Conservation (phyloP, 306 rosid genomes). For the Medicago lupulina region DNA sequence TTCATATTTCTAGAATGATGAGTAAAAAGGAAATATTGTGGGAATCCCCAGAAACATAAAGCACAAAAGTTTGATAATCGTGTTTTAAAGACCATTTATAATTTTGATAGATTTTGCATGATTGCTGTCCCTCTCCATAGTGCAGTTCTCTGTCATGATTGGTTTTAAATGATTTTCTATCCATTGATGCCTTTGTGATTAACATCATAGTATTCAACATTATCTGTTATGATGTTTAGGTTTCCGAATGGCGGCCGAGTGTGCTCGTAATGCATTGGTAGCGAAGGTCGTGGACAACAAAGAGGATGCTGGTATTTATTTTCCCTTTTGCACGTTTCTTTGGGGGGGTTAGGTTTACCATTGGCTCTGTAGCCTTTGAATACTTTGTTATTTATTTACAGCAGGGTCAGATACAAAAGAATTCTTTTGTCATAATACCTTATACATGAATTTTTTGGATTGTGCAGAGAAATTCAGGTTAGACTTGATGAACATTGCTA, state of each 20-base stretch:
- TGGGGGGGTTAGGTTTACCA: neutral
- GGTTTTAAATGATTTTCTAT: conserved; percentile 5
- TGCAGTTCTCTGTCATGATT: neutral
- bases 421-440: conserved; percentile 25
- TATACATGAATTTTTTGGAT: conserved; percentile 25
- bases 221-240: conserved; percentile 55
- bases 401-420: neutral
- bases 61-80: neutral
- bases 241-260: conserved; percentile 94
- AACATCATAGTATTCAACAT: conserved; percentile 20
- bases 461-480: conserved; percentile 81
- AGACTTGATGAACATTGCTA: conserved; percentile 95
- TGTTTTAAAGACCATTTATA: conserved; percentile 6
- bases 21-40: neutral
- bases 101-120: conserved; percentile 19
- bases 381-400: neutral
- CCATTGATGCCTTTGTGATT: conserved; percentile 5
- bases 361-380: neutral
- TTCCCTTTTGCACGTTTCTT: conserved; percentile 1
- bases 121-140: neutral
- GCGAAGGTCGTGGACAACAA: conserved; percentile 82
- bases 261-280: conserved; percentile 82
- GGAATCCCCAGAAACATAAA: conserved; percentile 1
- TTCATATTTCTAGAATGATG: conserved; percentile 6
- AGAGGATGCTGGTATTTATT: conserved; percentile 68